Conservation (phyloP, 2,329 filamentous ascomycete genomes). For the Colletotrichum zoysiae region DNA sequence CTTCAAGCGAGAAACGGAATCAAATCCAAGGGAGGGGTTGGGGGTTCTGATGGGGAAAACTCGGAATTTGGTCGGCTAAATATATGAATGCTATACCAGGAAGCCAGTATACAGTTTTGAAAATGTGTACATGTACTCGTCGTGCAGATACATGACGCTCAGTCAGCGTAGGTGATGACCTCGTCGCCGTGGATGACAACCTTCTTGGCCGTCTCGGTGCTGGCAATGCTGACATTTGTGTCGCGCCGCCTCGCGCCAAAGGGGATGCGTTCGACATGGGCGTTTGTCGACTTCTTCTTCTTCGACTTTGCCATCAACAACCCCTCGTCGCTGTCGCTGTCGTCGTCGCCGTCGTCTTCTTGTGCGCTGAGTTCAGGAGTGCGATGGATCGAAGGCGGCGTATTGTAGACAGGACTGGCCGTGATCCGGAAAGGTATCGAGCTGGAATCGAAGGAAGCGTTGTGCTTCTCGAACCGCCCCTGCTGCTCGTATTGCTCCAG, state of each 20-base stretch:
- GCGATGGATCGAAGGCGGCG: constrained; percentile 14
- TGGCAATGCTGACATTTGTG: constrained; percentile 71
- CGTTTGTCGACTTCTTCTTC: constrained; percentile 53
- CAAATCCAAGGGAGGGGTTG: neutral
- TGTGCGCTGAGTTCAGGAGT: constrained; percentile 38
- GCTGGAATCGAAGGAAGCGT: constrained; percentile 45
- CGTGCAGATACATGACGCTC: neutral
- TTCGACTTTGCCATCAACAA: constrained; percentile 66
- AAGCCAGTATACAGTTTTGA: constrained; percentile 25
- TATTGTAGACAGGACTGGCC: constrained; percentile 20
- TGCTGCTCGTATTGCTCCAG: constrained; percentile 56
- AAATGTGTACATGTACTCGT: constrained; percentile 12
- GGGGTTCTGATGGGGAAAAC: neutral
- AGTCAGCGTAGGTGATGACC: constrained; percentile 20
- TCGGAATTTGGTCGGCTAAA: constrained; percentile 6
- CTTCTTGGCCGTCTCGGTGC: constrained; percentile 74
- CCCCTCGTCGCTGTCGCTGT: constrained; percentile 67
- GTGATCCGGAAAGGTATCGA: constrained; percentile 47
- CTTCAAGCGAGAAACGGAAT: constrained; percentile 5
- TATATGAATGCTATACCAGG: constrained; percentile 17
- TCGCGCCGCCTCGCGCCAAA: constrained; percentile 64
- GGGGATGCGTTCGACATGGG: constrained; percentile 47
- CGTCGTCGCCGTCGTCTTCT: constrained; percentile 57
- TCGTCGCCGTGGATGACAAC: constrained; percentile 36
- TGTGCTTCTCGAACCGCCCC: constrained; percentile 47